Base-by-base conservation (phyloP, 1,284 basidiomycete genomes). In the Exobasidium cylindrosporum region DNA sequence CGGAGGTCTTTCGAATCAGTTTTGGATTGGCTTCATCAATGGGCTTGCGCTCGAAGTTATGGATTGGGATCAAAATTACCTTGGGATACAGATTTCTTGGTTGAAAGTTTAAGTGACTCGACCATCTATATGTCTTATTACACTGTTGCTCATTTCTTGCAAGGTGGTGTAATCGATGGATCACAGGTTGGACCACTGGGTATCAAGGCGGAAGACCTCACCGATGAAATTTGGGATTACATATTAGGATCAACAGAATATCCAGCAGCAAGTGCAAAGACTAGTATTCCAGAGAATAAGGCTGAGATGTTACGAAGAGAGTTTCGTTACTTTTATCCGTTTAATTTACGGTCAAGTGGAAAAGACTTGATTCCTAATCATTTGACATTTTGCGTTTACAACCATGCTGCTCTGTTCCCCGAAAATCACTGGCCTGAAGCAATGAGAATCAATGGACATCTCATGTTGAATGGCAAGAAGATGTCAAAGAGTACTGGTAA, bases 121-220 rank as follows among this genome's bases (percentile, higher is more conserved):
- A 98, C 96, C 29, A 90, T 98, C 81, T 98, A 99, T 84, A 97
- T 97, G 94, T 86, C 90, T 32, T 99, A 97, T 83, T 98, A 98
- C 83, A 97, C 96, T 4, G 86, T 99, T 63, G 87, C 93, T 5
- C 70, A 78, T 66, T 70, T 74, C 50, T 68, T 79, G 43, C 77
- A 77, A 88, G 89, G 85, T 59, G 76, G 78, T 50, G 65, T 86
- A 84, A 68, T 86, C 85, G 87, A 91, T 65, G 95, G 95, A 45
- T 87, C 85, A 74, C 85, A 85, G 66, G 85, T 87, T 13, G 95
- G 95, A 7, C 87, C 89, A 14, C 83, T 97, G 62, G 91, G 90
- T 60, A 88, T 99, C 80, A 88, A 86, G 0, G 83, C 91, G 21
- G 90, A 93, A 40, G 89, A 97, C 78, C 89, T 98, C 88, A 97